Conservation (phyloP, 1,284 basidiomycete genomes). For the Cutaneotrichosporon cavernicola region DNA sequence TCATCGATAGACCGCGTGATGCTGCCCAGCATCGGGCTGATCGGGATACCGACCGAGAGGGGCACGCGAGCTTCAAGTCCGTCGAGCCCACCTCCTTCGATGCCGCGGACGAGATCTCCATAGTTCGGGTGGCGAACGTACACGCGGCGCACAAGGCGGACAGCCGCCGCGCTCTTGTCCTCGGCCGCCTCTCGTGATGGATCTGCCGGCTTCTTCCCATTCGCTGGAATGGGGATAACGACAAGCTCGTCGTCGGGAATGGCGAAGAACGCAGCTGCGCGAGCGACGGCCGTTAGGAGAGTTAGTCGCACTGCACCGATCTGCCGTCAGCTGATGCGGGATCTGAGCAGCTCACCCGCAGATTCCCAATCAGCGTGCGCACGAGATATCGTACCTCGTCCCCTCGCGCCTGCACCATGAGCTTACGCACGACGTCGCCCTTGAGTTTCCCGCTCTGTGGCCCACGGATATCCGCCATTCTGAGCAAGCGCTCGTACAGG, state of each 20-base stretch:
- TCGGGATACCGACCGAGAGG: constrained; percentile 66
- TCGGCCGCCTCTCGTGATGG: constrained; percentile 57
- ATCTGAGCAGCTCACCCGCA: constrained; percentile 61
- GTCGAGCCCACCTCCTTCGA: constrained; percentile 67
- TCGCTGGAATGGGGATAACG: constrained; percentile 48
- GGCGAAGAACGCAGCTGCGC: constrained; percentile 67
- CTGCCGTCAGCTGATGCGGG: constrained; percentile 61
- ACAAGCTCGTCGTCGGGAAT: constrained; percentile 49
- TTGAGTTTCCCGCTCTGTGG: constrained; percentile 72
- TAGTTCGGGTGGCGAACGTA: constrained; percentile 89
- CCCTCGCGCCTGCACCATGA: constrained; percentile 78
- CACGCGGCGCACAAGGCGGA: constrained; percentile 67
- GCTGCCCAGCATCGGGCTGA: constrained; percentile 57
- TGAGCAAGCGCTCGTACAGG: constrained; percentile 66
- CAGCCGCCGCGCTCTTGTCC: constrained; percentile 59
- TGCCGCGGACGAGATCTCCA: constrained; percentile 68
- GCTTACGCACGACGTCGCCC: constrained; percentile 73
- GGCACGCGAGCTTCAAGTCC: constrained; percentile 66
- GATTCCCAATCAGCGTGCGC: constrained; percentile 74
- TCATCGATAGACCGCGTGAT: constrained; percentile 77
- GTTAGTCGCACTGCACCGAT: constrained; percentile 84
- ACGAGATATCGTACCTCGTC: constrained; percentile 84
- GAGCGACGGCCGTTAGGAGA: constrained; percentile 76
- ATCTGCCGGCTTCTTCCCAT: constrained; percentile 53
- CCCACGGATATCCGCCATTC: constrained; percentile 68